Conservation (phyloP, 441 rosid species). For the Brassica hybrid region DNA sequence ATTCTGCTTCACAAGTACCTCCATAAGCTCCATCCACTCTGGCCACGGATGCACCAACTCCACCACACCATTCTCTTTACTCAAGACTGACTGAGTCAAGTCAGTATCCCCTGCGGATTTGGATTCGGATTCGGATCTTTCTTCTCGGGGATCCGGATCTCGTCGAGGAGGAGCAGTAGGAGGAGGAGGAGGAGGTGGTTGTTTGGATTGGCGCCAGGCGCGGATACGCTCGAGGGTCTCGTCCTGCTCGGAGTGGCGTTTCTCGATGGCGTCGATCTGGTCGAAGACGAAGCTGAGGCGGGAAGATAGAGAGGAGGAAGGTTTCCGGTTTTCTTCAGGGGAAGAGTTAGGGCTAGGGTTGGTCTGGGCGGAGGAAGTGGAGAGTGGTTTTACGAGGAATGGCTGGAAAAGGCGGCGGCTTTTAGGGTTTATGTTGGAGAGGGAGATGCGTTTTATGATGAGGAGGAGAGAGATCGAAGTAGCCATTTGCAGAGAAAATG, state of each 20-base stretch:
- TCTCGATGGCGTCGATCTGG: constrained; percentile 84
- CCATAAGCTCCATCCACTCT: constrained; percentile 96
- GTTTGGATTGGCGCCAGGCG: constrained; percentile 83
- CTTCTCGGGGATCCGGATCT: constrained; percentile 10
- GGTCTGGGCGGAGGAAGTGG: constrained; percentile 45
- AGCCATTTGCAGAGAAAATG: constrained; percentile 21
- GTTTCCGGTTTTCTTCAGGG: constrained; percentile 47
- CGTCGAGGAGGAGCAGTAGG: neutral
- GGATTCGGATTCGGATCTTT: constrained; percentile 7
- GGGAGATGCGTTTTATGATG: constrained; percentile 49
- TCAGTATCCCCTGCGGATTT: neutral
- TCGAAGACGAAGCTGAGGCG: constrained; percentile 92
- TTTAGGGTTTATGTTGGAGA: constrained; percentile 36
- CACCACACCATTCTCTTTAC: constrained; percentile 45
- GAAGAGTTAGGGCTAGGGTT: constrained; percentile 26
- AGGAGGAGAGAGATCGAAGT: constrained; percentile 58
- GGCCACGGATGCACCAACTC: constrained; percentile 96
- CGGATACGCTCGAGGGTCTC: constrained; percentile 87
- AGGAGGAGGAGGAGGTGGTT: constrained; percentile 1
- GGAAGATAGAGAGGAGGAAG: constrained; percentile 76
- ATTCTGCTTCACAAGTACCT: constrained; percentile 78
- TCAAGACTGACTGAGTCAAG: neutral
- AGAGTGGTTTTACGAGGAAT: constrained; percentile 37
- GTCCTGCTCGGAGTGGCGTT: constrained; percentile 63
- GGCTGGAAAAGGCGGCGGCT: constrained; percentile 31